phyloP scores from a whole-genome alignment of 345 rosid genomes.

The Pistacia atlantica region DNA sequence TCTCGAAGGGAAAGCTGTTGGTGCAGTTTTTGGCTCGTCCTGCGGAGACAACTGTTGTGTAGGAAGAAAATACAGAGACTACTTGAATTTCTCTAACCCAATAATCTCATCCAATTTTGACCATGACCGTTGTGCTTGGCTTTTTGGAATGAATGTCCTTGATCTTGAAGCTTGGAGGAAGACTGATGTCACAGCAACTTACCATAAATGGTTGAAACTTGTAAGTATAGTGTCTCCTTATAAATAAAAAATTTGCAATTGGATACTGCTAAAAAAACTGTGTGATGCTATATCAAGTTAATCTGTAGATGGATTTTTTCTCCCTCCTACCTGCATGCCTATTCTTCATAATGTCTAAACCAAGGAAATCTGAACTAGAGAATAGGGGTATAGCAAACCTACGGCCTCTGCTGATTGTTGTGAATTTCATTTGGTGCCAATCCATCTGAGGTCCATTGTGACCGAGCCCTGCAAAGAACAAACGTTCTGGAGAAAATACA shows the following conservation, averaged over 20 bases:
- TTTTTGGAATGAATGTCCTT: constrained; percentile 81
- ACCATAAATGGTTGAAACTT: constrained; percentile 71
- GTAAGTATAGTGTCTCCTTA: constrained; percentile 40
- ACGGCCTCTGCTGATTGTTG: not conserved
- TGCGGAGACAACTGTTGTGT: constrained; percentile 83
- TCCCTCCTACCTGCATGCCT: too few relatives aligned
- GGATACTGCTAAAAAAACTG: not conserved
- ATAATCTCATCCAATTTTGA: constrained; percentile 60
- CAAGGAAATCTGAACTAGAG: not conserved
- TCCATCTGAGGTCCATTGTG: not conserved
- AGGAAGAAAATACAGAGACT: constrained; percentile 75
- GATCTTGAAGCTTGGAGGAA: constrained; percentile 92
- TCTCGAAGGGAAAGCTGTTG: constrained; percentile 75
- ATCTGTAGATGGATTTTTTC: not conserved
- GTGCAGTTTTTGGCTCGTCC: constrained; percentile 74
- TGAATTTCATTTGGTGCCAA: not conserved
- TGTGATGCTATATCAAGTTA: constrained; percentile 5
- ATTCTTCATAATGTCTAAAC: not conserved
- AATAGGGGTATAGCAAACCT: not conserved
- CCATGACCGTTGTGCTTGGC: constrained; percentile 72
- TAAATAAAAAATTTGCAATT: not conserved
- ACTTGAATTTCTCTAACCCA: constrained; percentile 84
- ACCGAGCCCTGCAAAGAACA: not conserved
- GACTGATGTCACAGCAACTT: constrained; percentile 59
- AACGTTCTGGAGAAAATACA: not conserved